Percentiles rank a stretch among this genome's conserved stretches.
Conservation (phyloP, 768 basidiomycete species). For the Naganishia friedmannii region DNA sequence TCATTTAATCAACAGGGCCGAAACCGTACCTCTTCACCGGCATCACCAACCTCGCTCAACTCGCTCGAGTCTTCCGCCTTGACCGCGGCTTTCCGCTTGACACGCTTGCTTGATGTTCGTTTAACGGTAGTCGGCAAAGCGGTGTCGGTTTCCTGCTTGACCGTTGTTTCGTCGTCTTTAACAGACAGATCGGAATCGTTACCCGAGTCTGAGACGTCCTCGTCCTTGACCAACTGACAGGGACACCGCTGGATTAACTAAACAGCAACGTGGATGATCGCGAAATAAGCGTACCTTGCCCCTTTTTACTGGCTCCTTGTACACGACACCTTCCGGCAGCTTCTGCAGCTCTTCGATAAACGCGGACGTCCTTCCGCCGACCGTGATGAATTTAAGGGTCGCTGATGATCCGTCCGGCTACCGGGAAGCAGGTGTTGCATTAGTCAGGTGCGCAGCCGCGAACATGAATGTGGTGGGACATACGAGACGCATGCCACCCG, state of each 20-base stretch:
- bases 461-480: conserved; percentile 27
- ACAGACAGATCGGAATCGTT: neutral
- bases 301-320: conserved; percentile 27
- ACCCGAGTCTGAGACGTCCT: neutral
- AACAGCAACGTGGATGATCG: too few species aligned
- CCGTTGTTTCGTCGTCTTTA: neutral
- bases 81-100: neutral
- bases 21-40: too few species aligned
- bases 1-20: too few species aligned
- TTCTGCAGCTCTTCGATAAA: conserved; percentile 65
- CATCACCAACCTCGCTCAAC: neutral
- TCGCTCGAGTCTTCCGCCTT: neutral
- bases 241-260: too few species aligned
- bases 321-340: conserved; percentile 48
- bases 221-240: neutral
- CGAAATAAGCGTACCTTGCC: neutral
- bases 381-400: conserved; percentile 69
- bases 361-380: conserved; percentile 75
- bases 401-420: conserved; percentile 70
- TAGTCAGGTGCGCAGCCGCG: neutral
- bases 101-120: neutral
- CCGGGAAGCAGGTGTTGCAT: neutral
- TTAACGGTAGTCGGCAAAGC: too few species aligned
- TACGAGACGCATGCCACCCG: conserved; percentile 40
- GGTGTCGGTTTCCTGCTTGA: conserved; percentile 6